Evolutionary conservation across 495 filamentous ascomycete species (phyloP), one percentile per base, ranked within the genome.

Genomic region (Umbilicaria muhlenbergii): DNA sequence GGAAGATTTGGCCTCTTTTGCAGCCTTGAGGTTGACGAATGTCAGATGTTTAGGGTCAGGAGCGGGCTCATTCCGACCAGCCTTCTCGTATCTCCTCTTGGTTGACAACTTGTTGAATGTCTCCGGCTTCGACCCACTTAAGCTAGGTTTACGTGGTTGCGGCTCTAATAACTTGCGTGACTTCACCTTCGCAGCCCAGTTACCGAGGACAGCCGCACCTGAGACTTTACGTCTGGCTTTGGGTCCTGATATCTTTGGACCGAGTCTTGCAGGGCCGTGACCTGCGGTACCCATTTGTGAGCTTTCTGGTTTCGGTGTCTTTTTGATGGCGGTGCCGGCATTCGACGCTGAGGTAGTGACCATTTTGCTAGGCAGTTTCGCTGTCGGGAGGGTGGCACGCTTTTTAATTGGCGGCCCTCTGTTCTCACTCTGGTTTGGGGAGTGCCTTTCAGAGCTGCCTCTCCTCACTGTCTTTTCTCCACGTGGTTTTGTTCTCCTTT

Each of bases 1-100:
- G 39, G 24, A 51, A 32, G 14, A 42, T 21, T 41, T 46, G n/a
- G 15, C 36, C 18, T 10, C 38, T 39, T 52, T 52, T 36, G 49
- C 54, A 56, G n/a, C 67, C 56, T 31, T 59, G 53, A 21, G 61
- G 60, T 46, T 57, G 52, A 60, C 50, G 5, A 73, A 54, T 8
- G 66, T 48, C 17, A 73, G 39, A 24, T 62, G 47, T 37, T 46
- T 60, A 17, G 62, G 51, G 42, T 78, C 67, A 4, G 67, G 69
- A 12, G 58, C 60, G 3, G 53, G 53, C 42, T 74, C 67, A 10
- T 60, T 50, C 38, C 57, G 60, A 38, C 62, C 62, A 3, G 48
- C 17, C 54, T 74, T 74, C 55, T 71, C 48, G 18, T 48, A 43
- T 15, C 42, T 55, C 34, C 53, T 41, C 31, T 51, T 53, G 0